Percentiles rank a stretch among this genome's conserved stretches.
These are phyloP conservation scores for Physcomitrium patens DNA, from an alignment of 225 moss, liverwort and hornwort species.

Conservation along the genomic window DNA sequence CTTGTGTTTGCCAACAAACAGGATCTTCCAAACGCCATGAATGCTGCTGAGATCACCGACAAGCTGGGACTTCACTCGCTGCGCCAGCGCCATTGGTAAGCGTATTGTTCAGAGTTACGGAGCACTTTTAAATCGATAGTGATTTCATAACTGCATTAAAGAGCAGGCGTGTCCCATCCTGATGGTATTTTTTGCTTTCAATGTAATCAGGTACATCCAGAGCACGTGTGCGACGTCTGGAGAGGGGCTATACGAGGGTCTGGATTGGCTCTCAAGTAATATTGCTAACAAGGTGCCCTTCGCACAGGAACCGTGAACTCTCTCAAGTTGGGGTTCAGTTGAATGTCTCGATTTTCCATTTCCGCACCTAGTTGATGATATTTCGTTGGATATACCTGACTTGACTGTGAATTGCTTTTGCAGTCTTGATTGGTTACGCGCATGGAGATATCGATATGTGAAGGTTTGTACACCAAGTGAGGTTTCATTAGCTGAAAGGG, in stretches of 20 bases:
- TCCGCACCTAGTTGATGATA: too few species aligned
- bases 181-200: too few species aligned
- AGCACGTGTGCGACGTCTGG: slow-evolving; percentile 24
- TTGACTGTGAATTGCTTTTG: not conserved
- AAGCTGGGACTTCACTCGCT: slow-evolving; percentile 47
- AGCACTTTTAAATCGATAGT: too few species aligned
- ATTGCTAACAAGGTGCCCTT: slow-evolving; percentile 61
- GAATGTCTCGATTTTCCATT: too few species aligned
- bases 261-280: slow-evolving; percentile 74
- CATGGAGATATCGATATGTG: not conserved
- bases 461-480: not conserved
- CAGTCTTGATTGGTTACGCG: not conserved
- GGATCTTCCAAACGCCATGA: slow-evolving; percentile 62
- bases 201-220: slow-evolving; percentile 63
- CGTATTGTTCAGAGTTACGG: too few species aligned
- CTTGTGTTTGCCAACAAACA: slow-evolving; percentile 78
- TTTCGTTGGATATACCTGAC: not conserved
- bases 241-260: slow-evolving; percentile 72
- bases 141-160: too few species aligned
- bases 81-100: too few species aligned
- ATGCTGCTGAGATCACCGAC: slow-evolving; percentile 52
- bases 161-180: too few species aligned
- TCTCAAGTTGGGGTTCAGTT: too few species aligned
- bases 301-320: too few species aligned
- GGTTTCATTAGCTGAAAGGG: not conserved